Evolutionary conservation across 768 basidiomycete genomes (phyloP), one percentile per base, ranked within the genome.

Genomic region (Hygrocybe coccinea): DNA sequence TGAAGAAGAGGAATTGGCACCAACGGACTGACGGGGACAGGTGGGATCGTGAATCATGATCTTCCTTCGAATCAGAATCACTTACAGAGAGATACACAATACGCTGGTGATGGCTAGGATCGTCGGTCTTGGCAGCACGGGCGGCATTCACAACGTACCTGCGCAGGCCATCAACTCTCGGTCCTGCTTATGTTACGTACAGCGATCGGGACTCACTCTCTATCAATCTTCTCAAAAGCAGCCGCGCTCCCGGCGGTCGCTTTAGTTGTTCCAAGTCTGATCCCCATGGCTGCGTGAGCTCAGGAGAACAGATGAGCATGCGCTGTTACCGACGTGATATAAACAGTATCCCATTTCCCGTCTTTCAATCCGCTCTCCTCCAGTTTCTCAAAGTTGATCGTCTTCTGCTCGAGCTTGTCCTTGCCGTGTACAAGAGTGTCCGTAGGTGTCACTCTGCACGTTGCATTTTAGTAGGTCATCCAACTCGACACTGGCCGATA

Each of bases 141-240:
- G 87, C 89, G 7, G 86, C 84, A 50, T 83, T 81, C 46, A 90
- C 67, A n/a, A 90, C 87, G 63, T 89, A 89, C 66, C 87, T 86
- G 51, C 36, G 38, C 55, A 43, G 3, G 50, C 33, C 14, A 34
- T 24, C 12, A 36, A 29, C 9, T 41, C 29, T 25, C 54, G 22
- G 5, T 24, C 50, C 19, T 10, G 5, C 21, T 21, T 38, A 2
- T 47, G 2, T 36, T 17, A 25, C 33, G 41, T 29, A n/a, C 33
- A n/a, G n/a, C 35, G 43, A 39, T n/a, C 33, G 17, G 17, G 36
- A 72, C 81, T 57, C 60, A 89, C 83, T 87, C 84, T 67, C 85
- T 73, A 62, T 91, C 90, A 55, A 91, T 89, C 72, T 81, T 87
- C 64, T 85, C 84, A 59, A 89, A 91, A 8, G 77, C 77, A 35